phyloP scores from a whole-genome alignment of 257 asterid genomes.

The Solanum gandarillasii region DNA sequence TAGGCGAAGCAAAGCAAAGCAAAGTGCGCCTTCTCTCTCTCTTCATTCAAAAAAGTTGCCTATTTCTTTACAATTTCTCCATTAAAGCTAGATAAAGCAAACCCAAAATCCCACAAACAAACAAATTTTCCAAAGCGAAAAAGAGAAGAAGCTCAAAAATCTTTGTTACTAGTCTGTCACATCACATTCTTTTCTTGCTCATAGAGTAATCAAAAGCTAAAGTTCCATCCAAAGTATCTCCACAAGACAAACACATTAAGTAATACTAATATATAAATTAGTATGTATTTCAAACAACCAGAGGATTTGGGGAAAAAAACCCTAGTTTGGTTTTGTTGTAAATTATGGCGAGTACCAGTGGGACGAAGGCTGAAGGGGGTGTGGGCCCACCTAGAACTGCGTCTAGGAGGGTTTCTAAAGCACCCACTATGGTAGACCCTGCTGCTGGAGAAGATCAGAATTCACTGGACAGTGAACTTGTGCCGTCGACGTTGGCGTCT shows the following conservation, averaged over 20 bases:
- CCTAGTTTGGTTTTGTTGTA: background rate
- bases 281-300: background rate
- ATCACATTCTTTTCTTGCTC: slow-evolving; percentile 65
- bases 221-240: slow-evolving; percentile 48
- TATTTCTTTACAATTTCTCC: slow-evolving; percentile 3
- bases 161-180: background rate
- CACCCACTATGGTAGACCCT: slow-evolving; percentile 58
- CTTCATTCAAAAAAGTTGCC: slow-evolving; percentile 7
- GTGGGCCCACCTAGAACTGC: slow-evolving; percentile 49
- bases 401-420: slow-evolving; percentile 47
- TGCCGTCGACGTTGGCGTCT: slow-evolving; percentile 79
- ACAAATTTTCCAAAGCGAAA: background rate
- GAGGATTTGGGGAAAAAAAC: slow-evolving; percentile 1
- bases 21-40: slow-evolving; percentile 15
- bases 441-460: slow-evolving; percentile 37
- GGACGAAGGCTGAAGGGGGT: slow-evolving; percentile 52
- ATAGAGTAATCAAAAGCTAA: slow-evolving; percentile 27
- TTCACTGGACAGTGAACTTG: slow-evolving; percentile 79
- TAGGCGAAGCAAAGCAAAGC: slow-evolving; percentile 20
- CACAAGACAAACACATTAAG: background rate
- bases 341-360: slow-evolving; percentile 86
- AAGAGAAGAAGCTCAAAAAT: background rate
- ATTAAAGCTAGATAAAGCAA: background rate
- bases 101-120: background rate
- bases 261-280: slow-evolving; percentile 8